Evolutionary conservation across 2,329 filamentous ascomycete species (phyloP).

Genomic region (Botryotinia narcissicola): DNA sequence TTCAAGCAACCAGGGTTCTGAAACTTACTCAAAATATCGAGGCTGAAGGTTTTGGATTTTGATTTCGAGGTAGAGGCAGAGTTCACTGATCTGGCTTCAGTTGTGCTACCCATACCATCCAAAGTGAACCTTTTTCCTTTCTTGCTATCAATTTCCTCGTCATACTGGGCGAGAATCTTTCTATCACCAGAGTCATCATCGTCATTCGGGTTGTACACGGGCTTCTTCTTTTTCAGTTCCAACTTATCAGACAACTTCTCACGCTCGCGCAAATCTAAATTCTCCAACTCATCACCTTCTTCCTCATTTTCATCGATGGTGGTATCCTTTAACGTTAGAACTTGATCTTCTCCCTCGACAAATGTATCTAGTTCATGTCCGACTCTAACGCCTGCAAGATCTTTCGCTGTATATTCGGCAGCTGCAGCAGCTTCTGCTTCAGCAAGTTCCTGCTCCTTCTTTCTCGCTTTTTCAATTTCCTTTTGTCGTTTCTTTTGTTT

Average conservation of each 20-base stretch:
- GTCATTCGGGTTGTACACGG: slow-evolving; percentile 82
- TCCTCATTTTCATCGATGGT: slow-evolving; percentile 82
- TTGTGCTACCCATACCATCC: slow-evolving; percentile 70
- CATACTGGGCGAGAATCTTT: slow-evolving; percentile 82
- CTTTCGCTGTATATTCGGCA: slow-evolving; percentile 78
- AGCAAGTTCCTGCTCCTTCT: slow-evolving; percentile 71
- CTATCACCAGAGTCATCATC: slow-evolving; percentile 63
- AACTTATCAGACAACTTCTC: slow-evolving; percentile 74
- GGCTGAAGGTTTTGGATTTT: slow-evolving; percentile 68
- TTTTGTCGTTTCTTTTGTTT: slow-evolving; percentile 92
- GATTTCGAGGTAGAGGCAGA: slow-evolving; percentile 52
- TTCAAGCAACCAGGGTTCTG: neutral
- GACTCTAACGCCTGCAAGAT: slow-evolving; percentile 87
- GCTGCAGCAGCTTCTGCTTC: slow-evolving; percentile 68
- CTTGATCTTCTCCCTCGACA: slow-evolving; percentile 78
- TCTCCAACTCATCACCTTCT: slow-evolving; percentile 87
- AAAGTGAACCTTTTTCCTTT: slow-evolving; percentile 86
- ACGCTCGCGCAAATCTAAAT: slow-evolving; percentile 66
- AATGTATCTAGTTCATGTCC: slow-evolving; percentile 83
- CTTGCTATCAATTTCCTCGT: slow-evolving; percentile 91
- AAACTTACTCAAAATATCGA: slow-evolving; percentile 64
- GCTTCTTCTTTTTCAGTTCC: slow-evolving; percentile 85
- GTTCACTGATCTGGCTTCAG: slow-evolving; percentile 54
- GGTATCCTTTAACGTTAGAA: slow-evolving; percentile 91
- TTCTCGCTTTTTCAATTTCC: slow-evolving; percentile 76